Evolutionary conservation across 768 basidiomycete genomes (phyloP).

Genomic region (Hygrophoropsis aurantiaca): DNA sequence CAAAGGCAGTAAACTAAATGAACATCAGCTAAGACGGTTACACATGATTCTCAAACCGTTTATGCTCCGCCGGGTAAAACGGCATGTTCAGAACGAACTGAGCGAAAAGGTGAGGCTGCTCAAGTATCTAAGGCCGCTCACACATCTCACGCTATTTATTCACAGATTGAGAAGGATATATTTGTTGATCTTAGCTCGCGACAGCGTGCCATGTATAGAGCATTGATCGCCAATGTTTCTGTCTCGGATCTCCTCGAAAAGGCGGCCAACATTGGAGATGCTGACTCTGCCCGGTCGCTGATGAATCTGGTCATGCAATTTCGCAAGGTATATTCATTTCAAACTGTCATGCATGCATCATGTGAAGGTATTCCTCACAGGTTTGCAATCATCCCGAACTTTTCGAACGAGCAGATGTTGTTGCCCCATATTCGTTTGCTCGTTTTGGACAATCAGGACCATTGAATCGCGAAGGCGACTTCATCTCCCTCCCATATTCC

Average conservation of each 20-base stretch:
- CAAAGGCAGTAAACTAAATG: slow-evolving; percentile 88
- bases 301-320: slow-evolving; percentile 99
- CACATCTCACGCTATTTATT: background rate
- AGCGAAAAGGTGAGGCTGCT: slow-evolving; percentile 81
- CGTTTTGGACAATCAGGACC: slow-evolving; percentile 79
- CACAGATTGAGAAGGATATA: slow-evolving; percentile 92
- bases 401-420: slow-evolving; percentile 95
- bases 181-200: slow-evolving; percentile 93
- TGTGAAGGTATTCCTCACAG: slow-evolving; percentile 31
- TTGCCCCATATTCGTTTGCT: slow-evolving; percentile 89
- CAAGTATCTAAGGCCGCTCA: too few relatives aligned
- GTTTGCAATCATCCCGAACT: slow-evolving; percentile 99
- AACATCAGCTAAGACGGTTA: slow-evolving; percentile 89
- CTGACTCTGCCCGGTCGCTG: slow-evolving; percentile 86
- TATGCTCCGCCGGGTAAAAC: slow-evolving; percentile 96
- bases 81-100: slow-evolving; percentile 98
- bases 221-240: slow-evolving; percentile 88
- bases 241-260: slow-evolving; percentile 92
- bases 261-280: slow-evolving; percentile 88
- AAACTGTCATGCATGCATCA: background rate
- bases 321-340: slow-evolving; percentile 67
- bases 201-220: slow-evolving; percentile 88
- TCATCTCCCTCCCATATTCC: slow-evolving; percentile 79
- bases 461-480: slow-evolving; percentile 85
- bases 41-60: slow-evolving; percentile 99